Conservation (phyloP, 1,284 basidiomycete genomes). For the Thelephora terrestris region DNA sequence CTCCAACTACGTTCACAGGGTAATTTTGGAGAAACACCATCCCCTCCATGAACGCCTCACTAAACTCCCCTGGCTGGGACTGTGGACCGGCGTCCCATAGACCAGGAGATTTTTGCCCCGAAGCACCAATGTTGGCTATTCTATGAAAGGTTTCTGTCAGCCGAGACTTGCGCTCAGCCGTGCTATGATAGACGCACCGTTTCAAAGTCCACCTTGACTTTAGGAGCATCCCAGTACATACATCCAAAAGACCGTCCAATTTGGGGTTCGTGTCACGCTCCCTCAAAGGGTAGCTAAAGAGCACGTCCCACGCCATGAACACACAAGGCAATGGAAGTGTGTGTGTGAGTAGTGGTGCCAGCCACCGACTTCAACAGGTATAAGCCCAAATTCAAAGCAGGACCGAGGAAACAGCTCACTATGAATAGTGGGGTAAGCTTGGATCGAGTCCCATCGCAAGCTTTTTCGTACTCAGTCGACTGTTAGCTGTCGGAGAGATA, state of each 20-base stretch:
- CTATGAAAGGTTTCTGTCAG: conserved; percentile 23
- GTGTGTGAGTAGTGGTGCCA: conserved; percentile 63
- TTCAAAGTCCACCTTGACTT: conserved; percentile 43
- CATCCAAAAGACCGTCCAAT: conserved; percentile 54
- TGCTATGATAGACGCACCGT: conserved; percentile 31
- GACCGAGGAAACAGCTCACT: conserved; percentile 35
- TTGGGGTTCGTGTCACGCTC: conserved; percentile 48
- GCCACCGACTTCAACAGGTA: conserved; percentile 48
- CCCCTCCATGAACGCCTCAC: conserved; percentile 57
- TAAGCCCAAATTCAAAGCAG: conserved; percentile 6
- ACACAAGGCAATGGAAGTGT: conserved; percentile 54
- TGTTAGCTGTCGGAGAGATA: not conserved
- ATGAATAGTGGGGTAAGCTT: conserved; percentile 67
- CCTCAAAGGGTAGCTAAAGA: conserved; percentile 51
- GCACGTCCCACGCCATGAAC: conserved; percentile 56
- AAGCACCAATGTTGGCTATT: conserved; percentile 34
- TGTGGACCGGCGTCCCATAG: conserved; percentile 46
- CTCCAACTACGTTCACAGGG: conserved; percentile 51
- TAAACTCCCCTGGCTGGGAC: conserved; percentile 42
- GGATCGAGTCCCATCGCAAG: conserved; percentile 58
- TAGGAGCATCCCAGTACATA: conserved; percentile 60
- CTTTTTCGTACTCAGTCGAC: conserved; percentile 21
- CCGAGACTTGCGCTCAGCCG: not conserved
- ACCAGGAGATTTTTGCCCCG: conserved; percentile 27
- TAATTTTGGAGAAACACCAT: conserved; percentile 54